phyloP scores from a whole-genome alignment of 805 yeast species.

The Ogataea nonfermentans region DNA sequence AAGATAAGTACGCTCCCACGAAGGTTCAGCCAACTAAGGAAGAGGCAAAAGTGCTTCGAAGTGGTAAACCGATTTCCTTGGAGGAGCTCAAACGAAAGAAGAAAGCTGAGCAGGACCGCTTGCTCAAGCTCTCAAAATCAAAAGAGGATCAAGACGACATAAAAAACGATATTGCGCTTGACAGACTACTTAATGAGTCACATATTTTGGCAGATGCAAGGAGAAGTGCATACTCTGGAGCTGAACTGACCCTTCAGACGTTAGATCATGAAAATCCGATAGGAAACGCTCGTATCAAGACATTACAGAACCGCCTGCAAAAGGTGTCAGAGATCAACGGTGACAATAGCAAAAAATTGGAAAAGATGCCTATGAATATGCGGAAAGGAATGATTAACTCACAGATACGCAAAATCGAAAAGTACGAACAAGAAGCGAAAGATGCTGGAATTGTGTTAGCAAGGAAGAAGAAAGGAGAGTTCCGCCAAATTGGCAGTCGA shows the following conservation, averaged over 20 bases:
- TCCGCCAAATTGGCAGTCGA: slow-evolving; percentile 54
- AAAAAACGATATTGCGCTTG: slow-evolving; percentile 70
- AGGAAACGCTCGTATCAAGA: slow-evolving; percentile 67
- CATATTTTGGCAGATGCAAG: slow-evolving; percentile 52
- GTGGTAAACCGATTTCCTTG: slow-evolving; percentile 61
- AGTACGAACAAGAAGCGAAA: slow-evolving; percentile 72
- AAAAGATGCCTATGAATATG: slow-evolving; percentile 85
- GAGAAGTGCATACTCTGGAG: slow-evolving; percentile 52
- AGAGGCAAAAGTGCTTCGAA: slow-evolving; percentile 51
- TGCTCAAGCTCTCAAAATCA: slow-evolving; percentile 26
- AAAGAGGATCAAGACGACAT: slow-evolving; percentile 51
- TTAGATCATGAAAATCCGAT: slow-evolving; percentile 59
- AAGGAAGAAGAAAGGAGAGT: slow-evolving; percentile 62
- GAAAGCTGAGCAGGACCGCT: slow-evolving; percentile 33
- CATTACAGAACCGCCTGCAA: slow-evolving; percentile 57
- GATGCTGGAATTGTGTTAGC: slow-evolving; percentile 91
- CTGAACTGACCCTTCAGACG: slow-evolving; percentile 62
- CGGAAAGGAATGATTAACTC: slow-evolving; percentile 78
- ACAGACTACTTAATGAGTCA: slow-evolving; percentile 67
- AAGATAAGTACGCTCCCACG: slow-evolving; percentile 33
- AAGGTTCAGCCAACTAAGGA: slow-evolving; percentile 38
- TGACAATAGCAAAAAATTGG: slow-evolving; percentile 43
- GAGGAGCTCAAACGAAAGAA: slow-evolving; percentile 37
- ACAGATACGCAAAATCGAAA: slow-evolving; percentile 48
- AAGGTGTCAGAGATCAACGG: slow-evolving; percentile 48